Evolutionary conservation across 2,329 filamentous ascomycete genomes (phyloP), one percentile per base, ranked within the genome.

Genomic region (Exophiala alcalophila): DNA sequence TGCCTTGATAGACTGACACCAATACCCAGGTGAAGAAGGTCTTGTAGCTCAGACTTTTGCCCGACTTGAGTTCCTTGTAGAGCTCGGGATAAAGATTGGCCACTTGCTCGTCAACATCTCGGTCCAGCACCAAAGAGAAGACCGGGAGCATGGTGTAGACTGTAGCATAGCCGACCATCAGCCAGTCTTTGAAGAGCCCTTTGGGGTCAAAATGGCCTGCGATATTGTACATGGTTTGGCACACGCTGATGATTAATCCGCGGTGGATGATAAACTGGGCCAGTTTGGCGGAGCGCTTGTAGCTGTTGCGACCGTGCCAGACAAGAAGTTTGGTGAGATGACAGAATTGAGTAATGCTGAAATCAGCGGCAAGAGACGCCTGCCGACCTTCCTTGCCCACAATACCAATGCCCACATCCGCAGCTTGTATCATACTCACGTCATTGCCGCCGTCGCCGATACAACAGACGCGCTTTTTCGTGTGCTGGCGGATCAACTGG

Each of bases 361-460:
- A 98, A 64, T 98, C 92, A 8, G 92, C 94, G 0, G 94, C 94
- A 32, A 98, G 75, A 60, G 85, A 92, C 24, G 92, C 92, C 70
- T 98, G 92, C 15, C 87, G 81, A 23, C 92, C 92, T 70, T 98
- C 92, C 70, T 98, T 98, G 47, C 92, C 92, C 1, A 97, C 92
- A 50, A 98, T 98, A 49, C 92, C 92, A 18, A 98, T 91, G 48
- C 94, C 94, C 0, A 98, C 90, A 59, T 98, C 92, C 1, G 94
- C 92, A 5, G 92, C 91, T 71, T 97, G 92, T 56, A 98, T 98
- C 92, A 98, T 98, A 55, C 84, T 91, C 4, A 98, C 92, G 63
- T 98, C 94, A 66, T 98, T 98, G 57, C 94, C 92, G 54, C 92
- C 92, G 60, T 98, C 92, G 25, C 92, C 92, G 55, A 98, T 98